Evolutionary conservation across 1,284 basidiomycete species (phyloP).

Genomic region (Ceratobasidium sp.): DNA sequence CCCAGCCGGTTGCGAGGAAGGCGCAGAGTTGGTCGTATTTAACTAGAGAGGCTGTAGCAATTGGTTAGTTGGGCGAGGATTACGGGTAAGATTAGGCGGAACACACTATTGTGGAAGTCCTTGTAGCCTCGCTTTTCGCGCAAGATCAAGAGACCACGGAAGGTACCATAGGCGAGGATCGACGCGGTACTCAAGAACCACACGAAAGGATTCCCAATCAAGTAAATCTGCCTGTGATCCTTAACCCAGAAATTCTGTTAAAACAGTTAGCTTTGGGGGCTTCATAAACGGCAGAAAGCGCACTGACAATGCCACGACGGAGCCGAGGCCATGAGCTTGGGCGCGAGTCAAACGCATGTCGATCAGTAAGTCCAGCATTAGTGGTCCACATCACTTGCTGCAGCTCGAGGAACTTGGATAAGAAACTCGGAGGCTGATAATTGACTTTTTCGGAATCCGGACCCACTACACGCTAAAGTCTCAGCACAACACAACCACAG

Average conservation of each 20-base stretch:
- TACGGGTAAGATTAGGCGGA: background rate
- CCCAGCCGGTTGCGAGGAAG: conserved; percentile 94
- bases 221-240: conserved; percentile 93
- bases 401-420: conserved; percentile 91
- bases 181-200: conserved; percentile 89
- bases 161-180: conserved; percentile 74
- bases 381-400: conserved; percentile 99
- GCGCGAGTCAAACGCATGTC: conserved; percentile 94
- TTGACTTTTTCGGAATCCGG: conserved; percentile 83
- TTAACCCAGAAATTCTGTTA: conserved; percentile 96
- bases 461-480: conserved; percentile 35
- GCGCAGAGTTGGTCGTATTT: conserved; percentile 93
- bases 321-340: conserved; percentile 91
- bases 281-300: background rate
- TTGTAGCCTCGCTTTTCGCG: conserved; percentile 91
- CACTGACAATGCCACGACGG: conserved; percentile 89
- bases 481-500: background rate
- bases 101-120: conserved; percentile 91
- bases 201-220: conserved; percentile 92
- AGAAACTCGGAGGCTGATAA: conserved; percentile 87
- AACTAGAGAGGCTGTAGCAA: conserved; percentile 77
- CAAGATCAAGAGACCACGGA: conserved; percentile 84
- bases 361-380: conserved; percentile 93
- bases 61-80: conserved; percentile 26
- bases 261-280: conserved; percentile 20